Evolutionary conservation across 768 basidiomycete species (phyloP), one percentile per base, ranked within the genome.

Genomic region (Rubroboletus satanas): DNA sequence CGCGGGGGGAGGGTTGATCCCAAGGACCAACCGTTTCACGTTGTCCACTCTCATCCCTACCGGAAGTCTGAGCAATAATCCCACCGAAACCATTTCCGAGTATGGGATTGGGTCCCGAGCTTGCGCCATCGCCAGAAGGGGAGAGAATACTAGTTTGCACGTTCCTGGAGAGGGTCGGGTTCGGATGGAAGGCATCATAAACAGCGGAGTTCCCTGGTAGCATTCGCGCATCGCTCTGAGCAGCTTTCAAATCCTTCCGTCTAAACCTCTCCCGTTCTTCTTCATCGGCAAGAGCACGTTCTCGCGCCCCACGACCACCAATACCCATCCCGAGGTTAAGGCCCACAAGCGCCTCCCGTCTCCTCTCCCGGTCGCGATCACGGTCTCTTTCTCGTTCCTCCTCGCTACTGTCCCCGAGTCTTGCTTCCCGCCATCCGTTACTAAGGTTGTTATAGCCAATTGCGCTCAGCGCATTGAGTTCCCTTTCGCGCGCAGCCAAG

Each of bases 171-270:
- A 65, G 28, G 8, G 65, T 17, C 1, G 75, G 76, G 1, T 85
- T 79, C 1, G 84, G 82, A 66, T 91, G 85, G 74, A 92, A 93
- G 2, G 89, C 86, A 63, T 93, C 90, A 65, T 82, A 92, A 1
- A 87, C 80, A 23, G 75, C 74, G 3, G 79, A 65, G 59, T 74
- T 73, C 46, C 71, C 71, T 48, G 75, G 68, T 8, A 79, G 62
- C 50, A 80, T 61, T 18, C 70, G 64, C 21, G 66, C 71, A 44
- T 71, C 69, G 2, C 71, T 71, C 26, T 80, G 71, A 42, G 45
- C 41, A 31, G 73, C 71, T 35, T 78, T 75, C 55, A 76, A 72
- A 45, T 79, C 79, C 67, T 80, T 84, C 63, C 80, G 81, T 52
- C 84, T 74, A 60, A 77, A 71, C 55, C 78, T 73, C 67, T 77